Evolutionary conservation across 2,329 filamentous ascomycete species (phyloP).

Genomic region (Cladophialophora chaetospira): DNA sequence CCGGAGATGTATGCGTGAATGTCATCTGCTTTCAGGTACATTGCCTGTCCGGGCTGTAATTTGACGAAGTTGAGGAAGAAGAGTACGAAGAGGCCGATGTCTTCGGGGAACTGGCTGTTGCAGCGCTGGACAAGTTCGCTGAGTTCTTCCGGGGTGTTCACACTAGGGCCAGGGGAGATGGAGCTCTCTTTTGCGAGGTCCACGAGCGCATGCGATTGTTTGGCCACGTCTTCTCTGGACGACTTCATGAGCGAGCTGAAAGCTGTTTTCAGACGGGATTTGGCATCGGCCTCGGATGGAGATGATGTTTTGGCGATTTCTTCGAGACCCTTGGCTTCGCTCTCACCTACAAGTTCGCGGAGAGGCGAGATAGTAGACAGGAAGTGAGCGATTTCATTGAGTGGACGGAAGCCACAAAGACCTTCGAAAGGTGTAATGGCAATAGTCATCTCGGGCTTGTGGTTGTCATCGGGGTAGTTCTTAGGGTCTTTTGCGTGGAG

Average conservation of each 20-base stretch:
- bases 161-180: constrained; percentile 55
- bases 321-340: constrained; percentile 60
- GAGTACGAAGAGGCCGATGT: constrained; percentile 90
- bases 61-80: constrained; percentile 98
- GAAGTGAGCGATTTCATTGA: constrained; percentile 85
- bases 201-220: constrained; percentile 69
- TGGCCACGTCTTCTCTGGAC: constrained; percentile 64
- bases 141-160: constrained; percentile 70
- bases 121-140: constrained; percentile 75
- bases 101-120: constrained; percentile 79
- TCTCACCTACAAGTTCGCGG: constrained; percentile 66
- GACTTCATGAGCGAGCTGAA: constrained; percentile 84
- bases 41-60: constrained; percentile 83
- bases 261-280: constrained; percentile 71
- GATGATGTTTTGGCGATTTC: constrained; percentile 56
- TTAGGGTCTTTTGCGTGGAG: constrained; percentile 82
- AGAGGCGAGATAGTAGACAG: constrained; percentile 67
- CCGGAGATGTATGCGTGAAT: constrained; percentile 81
- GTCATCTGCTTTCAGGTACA: constrained; percentile 95
- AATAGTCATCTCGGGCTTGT: constrained; percentile 99
- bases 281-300: constrained; percentile 64
- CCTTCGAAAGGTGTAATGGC: constrained; percentile 96
- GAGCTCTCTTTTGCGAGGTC: constrained; percentile 59
- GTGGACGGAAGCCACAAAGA: constrained; percentile 89
- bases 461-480: constrained; percentile 98